Evolutionary conservation across 2,329 filamentous ascomycete genomes (phyloP).

Genomic region (Penicillium expansum): DNA sequence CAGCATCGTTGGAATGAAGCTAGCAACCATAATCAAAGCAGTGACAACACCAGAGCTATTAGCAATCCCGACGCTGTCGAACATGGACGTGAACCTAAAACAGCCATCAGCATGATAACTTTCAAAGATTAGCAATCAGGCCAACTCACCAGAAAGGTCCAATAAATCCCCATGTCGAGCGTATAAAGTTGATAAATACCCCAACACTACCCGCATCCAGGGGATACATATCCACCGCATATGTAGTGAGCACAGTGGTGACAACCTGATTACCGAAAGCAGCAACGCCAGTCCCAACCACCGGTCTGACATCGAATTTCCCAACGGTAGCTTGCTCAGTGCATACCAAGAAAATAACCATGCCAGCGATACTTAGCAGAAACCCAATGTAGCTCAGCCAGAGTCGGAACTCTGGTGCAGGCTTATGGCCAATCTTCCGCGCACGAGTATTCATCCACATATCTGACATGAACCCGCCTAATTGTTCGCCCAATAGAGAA

Average conservation of each 20-base stretch:
- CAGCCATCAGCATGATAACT: neutral
- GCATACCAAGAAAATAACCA: slow-evolving; percentile 57
- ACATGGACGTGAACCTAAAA: slow-evolving; percentile 21
- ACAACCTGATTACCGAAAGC: slow-evolving; percentile 61
- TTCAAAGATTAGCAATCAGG: neutral
- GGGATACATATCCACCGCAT: slow-evolving; percentile 56
- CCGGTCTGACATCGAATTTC: slow-evolving; percentile 56
- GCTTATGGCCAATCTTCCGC: slow-evolving; percentile 35
- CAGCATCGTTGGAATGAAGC: slow-evolving; percentile 29
- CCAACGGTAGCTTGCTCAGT: slow-evolving; percentile 44
- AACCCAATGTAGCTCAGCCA: slow-evolving; percentile 58
- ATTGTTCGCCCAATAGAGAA: slow-evolving; percentile 57
- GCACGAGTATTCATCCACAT: slow-evolving; percentile 53
- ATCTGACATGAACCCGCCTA: slow-evolving; percentile 56
- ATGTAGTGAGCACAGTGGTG: slow-evolving; percentile 61
- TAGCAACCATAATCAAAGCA: slow-evolving; percentile 30
- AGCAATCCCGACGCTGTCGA: slow-evolving; percentile 32
- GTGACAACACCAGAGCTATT: slow-evolving; percentile 28
- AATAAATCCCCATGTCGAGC: slow-evolving; percentile 39
- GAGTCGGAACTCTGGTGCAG: slow-evolving; percentile 53
- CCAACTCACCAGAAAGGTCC: slow-evolving; percentile 38
- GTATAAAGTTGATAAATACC: slow-evolving; percentile 58
- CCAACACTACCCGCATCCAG: slow-evolving; percentile 56
- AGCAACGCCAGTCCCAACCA: slow-evolving; percentile 54
- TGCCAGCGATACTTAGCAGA: slow-evolving; percentile 51